Conservation (phyloP, 2,329 filamentous ascomycete species). For the Sporothrix luriei region DNA sequence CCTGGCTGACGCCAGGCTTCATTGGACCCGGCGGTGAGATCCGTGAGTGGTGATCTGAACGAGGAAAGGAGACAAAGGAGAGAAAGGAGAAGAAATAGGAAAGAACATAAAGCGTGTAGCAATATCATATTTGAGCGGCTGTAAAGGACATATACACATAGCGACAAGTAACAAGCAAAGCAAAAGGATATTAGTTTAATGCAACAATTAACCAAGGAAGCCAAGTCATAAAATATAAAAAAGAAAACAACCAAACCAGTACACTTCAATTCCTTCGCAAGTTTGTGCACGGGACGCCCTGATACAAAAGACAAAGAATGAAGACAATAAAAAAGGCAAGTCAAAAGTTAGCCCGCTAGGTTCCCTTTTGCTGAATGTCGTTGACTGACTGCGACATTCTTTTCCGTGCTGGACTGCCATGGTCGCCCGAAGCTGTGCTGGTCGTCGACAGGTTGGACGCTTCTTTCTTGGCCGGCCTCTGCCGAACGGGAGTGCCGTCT, state of each 20-base stretch:
- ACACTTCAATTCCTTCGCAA: background rate
- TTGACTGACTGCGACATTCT: background rate
- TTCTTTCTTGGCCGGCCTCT: constrained; percentile 24
- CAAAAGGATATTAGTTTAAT: constrained; percentile 10
- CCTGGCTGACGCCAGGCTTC: constrained; percentile 61
- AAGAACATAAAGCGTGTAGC: background rate
- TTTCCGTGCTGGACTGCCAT: background rate
- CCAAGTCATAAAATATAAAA: background rate
- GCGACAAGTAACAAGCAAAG: background rate
- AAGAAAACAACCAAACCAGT: background rate
- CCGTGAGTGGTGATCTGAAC: constrained; percentile 56
- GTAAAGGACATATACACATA: background rate
- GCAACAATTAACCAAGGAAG: background rate
- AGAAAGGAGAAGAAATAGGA: background rate
- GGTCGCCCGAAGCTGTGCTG: background rate
- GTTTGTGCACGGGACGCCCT: background rate
- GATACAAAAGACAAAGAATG: background rate
- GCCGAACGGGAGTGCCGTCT: constrained; percentile 11
- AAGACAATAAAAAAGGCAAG: constrained; percentile 32
- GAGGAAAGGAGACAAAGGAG: background rate
- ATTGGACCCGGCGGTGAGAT: constrained; percentile 61
- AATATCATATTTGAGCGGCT: background rate
- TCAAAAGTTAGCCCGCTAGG: constrained; percentile 12
- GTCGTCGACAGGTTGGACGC: background rate
- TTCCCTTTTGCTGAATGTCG: background rate